Base-by-base conservation (phyloP, 1,284 basidiomycete species). In the Marasmius oreades region DNA sequence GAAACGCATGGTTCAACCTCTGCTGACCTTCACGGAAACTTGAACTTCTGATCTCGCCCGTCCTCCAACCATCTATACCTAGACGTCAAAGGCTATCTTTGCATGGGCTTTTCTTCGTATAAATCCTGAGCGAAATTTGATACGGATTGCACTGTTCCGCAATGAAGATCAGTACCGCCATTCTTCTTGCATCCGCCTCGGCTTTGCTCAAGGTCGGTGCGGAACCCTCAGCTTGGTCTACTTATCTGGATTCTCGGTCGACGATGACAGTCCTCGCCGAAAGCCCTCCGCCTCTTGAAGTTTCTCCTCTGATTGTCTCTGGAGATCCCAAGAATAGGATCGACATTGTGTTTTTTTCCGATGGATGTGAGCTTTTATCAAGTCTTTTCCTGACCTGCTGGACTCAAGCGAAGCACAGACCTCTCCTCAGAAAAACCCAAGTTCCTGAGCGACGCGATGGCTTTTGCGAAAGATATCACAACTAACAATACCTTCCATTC, bases 341-440 rank as follows among this genome's bases (percentile, higher is more conserved):
- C 14, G 84, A 92, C 68, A 71, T 93, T 7, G 84, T 89, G 8
- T 92, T 93, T 73, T 92, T 93, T 68, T 77, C 84, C 0, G 92
- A 94, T 63, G 91, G 92, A 28, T 93, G 91, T 93, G 67, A 65
- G 88, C 77, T 20, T 34, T 22, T 18, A 5, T 45, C 20, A 20
- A n/a, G 5, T 47, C 43, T 36, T 46, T 2, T 12, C 11, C 16
- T 16, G 23, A 12, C 4, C 12, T 16, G 12, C 11, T 42, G 56
- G 16, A 24, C 28, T 33, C 24, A 8, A 20, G 18, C 18, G 42
- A 26, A 14, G 34, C 23, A 63, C 26, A 16, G 60, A 93, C 37
- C 24, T 59, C 24, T 16, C 36, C 7, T 70, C 75, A 5, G 89
- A 94, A 66, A 73, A 78, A 45, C 71, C 69, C 11, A 89, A 86